Evolutionary conservation across 345 rosid genomes (phyloP), one percentile per base, ranked within the genome.

Genomic region (Ailanthus altissimus): DNA sequence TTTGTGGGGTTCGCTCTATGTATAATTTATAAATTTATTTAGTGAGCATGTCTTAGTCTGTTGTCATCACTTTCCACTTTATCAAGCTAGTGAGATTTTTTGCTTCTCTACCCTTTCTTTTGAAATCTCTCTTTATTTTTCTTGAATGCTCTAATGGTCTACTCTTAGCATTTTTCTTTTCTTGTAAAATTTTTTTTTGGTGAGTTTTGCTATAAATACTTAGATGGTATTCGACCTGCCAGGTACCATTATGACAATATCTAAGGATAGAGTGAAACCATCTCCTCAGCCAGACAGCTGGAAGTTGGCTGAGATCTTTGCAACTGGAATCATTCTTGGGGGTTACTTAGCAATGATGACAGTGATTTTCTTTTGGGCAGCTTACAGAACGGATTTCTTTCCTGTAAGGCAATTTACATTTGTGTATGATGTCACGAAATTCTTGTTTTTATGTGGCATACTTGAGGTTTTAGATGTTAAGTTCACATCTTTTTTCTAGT

Each of bases 201-300:
- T 18, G 10, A 18, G 45, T 32, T 70, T 50, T 49, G 21, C 23
- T 26, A 1, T 49, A 32, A 21, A 36, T 69, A 13, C 21, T 63
- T 43, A 50, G 63, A 13, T 36, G 26, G 32, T 77, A 49, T 57
- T 40, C 15, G 38, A 1, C 50, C 40, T 68, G 49, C 16, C 59
- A 88, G 89, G 92, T 49, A 87, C 92, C 36, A 89, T 89, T 28
- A 89, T 89, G 92, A 87, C 90, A 47, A 89, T 89, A 75, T 87
- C 92, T 1, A 86, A 86, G 78, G 92, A 89, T 70, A 76, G 92
- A 58, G 90, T 89, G 66, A 89, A 87, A 72, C 87, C 92, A 67
- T 87, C 90, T 75, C 92, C 92, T 61, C 86, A 13, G 67, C 90
- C 92, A 32, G 89, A 89, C 74, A 86, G 89, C 77, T 89, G 90